A percentile compares a stretch with the other conserved stretches of the same genome.
phyloP scores from a whole-genome alignment of 192 early-diverging fungal species.

The Coemansia sp. region DNA sequence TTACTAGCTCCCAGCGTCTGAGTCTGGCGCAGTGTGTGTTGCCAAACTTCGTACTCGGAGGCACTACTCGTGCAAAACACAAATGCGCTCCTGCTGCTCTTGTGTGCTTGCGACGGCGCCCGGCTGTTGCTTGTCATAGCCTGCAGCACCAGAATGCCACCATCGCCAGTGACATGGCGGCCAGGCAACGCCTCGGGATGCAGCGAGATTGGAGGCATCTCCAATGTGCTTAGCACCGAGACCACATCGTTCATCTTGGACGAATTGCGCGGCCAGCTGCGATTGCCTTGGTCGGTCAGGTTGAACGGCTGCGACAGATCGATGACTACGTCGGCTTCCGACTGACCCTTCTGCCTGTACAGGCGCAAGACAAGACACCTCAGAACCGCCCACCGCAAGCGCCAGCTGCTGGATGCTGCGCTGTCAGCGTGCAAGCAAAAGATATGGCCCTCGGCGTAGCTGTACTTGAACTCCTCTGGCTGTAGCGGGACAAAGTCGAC shows the following conservation, averaged over 20 bases:
- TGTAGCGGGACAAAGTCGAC: conserved; percentile 52
- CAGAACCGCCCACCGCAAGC: conserved; percentile 51
- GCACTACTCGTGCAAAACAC: conserved; percentile 25
- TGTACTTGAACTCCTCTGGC: conserved; percentile 50
- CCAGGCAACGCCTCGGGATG: background rate
- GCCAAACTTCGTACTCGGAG: conserved; percentile 48
- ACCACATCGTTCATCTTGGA: conserved; percentile 13
- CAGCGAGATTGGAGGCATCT: background rate
- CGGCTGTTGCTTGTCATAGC: conserved; percentile 6
- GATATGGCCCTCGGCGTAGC: conserved; percentile 52
- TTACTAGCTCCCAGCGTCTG: conserved; percentile 20
- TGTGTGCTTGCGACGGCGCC: conserved; percentile 14
- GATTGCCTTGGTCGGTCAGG: conserved; percentile 42
- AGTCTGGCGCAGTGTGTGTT: conserved; percentile 34
- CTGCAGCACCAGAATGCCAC: conserved; percentile 51
- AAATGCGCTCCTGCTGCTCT: conserved; percentile 7
- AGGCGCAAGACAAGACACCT: conserved; percentile 36
- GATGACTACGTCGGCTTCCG: conserved; percentile 29
- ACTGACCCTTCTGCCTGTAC: conserved; percentile 37
- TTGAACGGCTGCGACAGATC: conserved; percentile 40
- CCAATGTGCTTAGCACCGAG: background rate
- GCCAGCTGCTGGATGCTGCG: conserved; percentile 21
- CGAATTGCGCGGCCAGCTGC: conserved; percentile 36
- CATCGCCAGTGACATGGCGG: conserved; percentile 8
- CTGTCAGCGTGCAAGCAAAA: conserved; percentile 39